phyloP scores from a whole-genome alignment of 2,329 filamentous ascomycete species.

The Aquanectria penicillioides region DNA sequence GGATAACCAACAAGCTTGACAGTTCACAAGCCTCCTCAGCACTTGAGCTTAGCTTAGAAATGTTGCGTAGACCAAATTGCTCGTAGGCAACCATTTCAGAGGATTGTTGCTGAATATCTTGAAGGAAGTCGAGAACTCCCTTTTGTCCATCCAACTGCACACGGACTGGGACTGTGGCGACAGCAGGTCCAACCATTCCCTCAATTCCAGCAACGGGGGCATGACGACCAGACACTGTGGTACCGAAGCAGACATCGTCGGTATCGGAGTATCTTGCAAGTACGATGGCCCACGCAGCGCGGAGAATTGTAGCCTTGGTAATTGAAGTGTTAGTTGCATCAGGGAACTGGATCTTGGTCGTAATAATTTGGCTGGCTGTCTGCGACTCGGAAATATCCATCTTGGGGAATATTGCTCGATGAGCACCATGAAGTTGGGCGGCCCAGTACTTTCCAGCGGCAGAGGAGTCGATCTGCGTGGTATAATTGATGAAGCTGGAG shows the following conservation, averaged over 20 bases:
- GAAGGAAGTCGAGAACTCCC: slow-evolving; percentile 18
- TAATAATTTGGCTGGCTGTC: slow-evolving; percentile 56
- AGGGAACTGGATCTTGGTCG: not conserved
- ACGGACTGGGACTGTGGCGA: slow-evolving; percentile 54
- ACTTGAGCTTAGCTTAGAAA: slow-evolving; percentile 24
- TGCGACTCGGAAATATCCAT: slow-evolving; percentile 52
- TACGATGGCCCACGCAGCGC: slow-evolving; percentile 61
- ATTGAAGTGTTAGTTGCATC: not conserved
- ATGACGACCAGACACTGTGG: slow-evolving; percentile 53
- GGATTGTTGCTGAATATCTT: slow-evolving; percentile 23
- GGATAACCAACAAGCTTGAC: slow-evolving; percentile 43
- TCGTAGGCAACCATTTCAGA: slow-evolving; percentile 31
- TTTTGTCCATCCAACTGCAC: slow-evolving; percentile 48
- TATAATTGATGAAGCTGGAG: slow-evolving; percentile 10
- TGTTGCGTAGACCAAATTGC: slow-evolving; percentile 34
- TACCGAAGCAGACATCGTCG: slow-evolving; percentile 54
- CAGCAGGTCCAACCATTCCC: slow-evolving; percentile 40
- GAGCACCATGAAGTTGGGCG: slow-evolving; percentile 29
- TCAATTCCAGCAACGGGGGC: slow-evolving; percentile 33
- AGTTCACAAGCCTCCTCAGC: slow-evolving; percentile 36
- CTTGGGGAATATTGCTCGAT: slow-evolving; percentile 54
- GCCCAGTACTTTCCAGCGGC: not conserved
- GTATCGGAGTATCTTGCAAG: slow-evolving; percentile 57
- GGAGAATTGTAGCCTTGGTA: slow-evolving; percentile 26
- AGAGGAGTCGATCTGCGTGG: not conserved